Evolutionary conservation across 202 grass and related monocot species (phyloP), one percentile per base, ranked within the genome.

Genomic region (Brachypodium distachyon): DNA sequence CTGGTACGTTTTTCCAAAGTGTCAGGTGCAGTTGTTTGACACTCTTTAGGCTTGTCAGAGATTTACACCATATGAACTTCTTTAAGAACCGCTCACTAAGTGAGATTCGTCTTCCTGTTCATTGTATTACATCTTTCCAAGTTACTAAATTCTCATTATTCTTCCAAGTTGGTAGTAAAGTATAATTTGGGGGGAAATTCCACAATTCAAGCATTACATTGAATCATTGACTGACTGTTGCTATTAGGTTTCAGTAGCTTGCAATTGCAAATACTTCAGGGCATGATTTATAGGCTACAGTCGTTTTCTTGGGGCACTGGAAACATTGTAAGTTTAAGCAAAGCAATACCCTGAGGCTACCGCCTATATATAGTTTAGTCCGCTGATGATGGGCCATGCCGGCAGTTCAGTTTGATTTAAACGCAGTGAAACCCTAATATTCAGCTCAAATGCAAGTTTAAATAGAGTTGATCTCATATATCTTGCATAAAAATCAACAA

Each of bases 401-500:
- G 17, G 39, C 9, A 32, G 54, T 61, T 31, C 17, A 33, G 36
- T 33, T 61, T 17, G 61, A 8, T 26, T 17, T 2, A n/a, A n/a
- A 66, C 16, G 0, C 5, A 1, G 2, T 1, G 28, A 52, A 77
- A 62, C 66, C 43, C 33, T 53, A 71, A 28, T 10, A 10, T 65
- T 77, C 0, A 61, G 39, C 27, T 53, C 48, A 13, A 43, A 70
- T 18, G 3, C 32, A 10, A 72, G 13, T 46, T 28, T 6, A 82
- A 77, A 62, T 11, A 61, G 18, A 53, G 28, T 6, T 51, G 9
- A 58, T 4, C 26, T 44, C 18, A 42, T n/a, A n/a, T n/a, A n/a
- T 47, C 22, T 64, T 58, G 56, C 65, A 83, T 7, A 85, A 44
- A 76, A 14, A 67, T 58, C 29, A 68, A 65, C 85, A 48, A 71